phyloP scores from a whole-genome alignment of 768 basidiomycete species.

The Naganishia friedmannii region DNA sequence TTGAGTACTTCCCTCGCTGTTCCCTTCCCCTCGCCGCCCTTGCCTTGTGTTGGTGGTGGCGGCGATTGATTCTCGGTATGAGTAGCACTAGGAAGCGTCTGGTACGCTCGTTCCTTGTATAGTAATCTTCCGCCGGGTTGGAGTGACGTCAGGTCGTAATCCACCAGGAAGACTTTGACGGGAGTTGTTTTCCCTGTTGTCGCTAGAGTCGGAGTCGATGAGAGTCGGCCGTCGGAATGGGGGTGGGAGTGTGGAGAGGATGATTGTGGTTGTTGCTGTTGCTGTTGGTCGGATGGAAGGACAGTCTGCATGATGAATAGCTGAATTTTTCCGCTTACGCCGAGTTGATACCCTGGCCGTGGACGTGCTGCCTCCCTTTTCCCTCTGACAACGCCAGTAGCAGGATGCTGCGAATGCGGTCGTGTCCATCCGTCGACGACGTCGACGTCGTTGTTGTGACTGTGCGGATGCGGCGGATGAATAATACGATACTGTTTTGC shows the following conservation, averaged over 20 bases:
- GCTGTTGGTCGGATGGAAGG: not conserved
- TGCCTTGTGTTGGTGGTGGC: not conserved
- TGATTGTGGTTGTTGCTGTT: too few relatives aligned
- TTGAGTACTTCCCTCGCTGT: conserved; percentile 38
- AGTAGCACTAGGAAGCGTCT: conserved; percentile 5
- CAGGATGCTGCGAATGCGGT: not conserved
- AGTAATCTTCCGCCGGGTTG: conserved; percentile 42
- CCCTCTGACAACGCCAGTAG: too few relatives aligned
- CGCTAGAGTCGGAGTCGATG: too few relatives aligned
- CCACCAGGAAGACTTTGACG: conserved; percentile 46
- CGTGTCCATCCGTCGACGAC: too few relatives aligned
- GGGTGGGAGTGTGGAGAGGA: not conserved
- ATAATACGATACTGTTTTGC: conserved; percentile 11
- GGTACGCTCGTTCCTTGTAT: conserved; percentile 42
- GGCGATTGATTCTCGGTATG: conserved; percentile 10
- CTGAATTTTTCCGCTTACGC: conserved; percentile 8
- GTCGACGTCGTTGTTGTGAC: too few relatives aligned
- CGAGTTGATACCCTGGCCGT: conserved; percentile 13
- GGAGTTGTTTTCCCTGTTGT: conserved; percentile 21
- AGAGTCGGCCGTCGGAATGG: not conserved
- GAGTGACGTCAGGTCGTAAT: conserved; percentile 44
- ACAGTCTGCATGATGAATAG: conserved; percentile 20
- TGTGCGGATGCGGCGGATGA: not conserved
- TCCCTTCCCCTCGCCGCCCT: not conserved
- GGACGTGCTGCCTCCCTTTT: not conserved